phyloP scores from a whole-genome alignment of 78 protist genomes.

The Tieghemostelium lacteum region DNA sequence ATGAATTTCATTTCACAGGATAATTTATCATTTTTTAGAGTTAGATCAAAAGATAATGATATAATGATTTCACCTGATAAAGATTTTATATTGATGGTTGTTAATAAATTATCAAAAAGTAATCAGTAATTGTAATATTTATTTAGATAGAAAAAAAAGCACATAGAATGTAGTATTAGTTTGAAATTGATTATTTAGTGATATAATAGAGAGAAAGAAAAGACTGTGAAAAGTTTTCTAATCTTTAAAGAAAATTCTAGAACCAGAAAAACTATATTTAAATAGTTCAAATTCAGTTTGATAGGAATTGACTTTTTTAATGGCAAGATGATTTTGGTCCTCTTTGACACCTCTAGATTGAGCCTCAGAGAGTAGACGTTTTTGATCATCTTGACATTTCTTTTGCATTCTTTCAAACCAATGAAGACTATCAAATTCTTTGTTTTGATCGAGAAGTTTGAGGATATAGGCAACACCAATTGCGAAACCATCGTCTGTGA shows the following conservation, averaged over 20 bases:
- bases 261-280: constrained; percentile 83
- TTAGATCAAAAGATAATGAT: constrained; percentile 71
- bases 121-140: background rate
- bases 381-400: constrained; percentile 48
- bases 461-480: constrained; percentile 95
- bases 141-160: no score
- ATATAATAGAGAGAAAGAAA: no score
- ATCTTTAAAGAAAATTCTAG: constrained; percentile 89
- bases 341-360: constrained; percentile 41
- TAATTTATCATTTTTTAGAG: constrained; percentile 71
- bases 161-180: no score
- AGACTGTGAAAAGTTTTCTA: no score
- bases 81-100: background rate
- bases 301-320: constrained; percentile 56
- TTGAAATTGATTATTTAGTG: no score
- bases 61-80: constrained; percentile 61
- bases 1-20: constrained; percentile 5
- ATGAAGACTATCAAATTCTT: constrained; percentile 92
- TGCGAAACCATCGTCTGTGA: constrained; percentile 98
- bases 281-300: constrained; percentile 87
- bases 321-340: constrained; percentile 65
- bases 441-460: constrained; percentile 87
- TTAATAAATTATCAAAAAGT: no score
- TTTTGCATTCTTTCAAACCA: constrained; percentile 92
- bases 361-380: background rate